Percentiles rank a stretch among this genome's conserved stretches.
Evolutionary conservation across 1,284 basidiomycete genomes (phyloP).

Genomic region (Athelia sp.): DNA sequence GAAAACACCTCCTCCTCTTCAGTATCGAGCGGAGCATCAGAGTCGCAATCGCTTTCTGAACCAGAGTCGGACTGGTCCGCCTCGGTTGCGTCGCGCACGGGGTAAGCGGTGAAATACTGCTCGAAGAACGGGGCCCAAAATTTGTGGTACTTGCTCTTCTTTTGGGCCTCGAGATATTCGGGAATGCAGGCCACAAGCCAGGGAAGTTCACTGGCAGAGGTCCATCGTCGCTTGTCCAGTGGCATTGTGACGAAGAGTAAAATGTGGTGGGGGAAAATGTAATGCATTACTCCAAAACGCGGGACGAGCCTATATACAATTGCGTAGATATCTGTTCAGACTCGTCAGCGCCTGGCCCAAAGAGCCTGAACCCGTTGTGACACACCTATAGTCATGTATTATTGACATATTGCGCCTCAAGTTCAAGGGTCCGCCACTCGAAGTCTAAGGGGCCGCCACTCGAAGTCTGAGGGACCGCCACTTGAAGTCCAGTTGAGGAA

Average conservation of each 20-base stretch:
- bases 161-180: background rate
- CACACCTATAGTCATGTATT: no score
- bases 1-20: background rate
- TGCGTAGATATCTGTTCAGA: no score
- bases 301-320: no score
- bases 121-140: background rate
- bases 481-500: no score
- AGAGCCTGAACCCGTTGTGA: no score
- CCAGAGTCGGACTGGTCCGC: background rate
- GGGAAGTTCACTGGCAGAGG: background rate
- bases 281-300: no score
- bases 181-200: background rate
- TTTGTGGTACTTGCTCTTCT: background rate
- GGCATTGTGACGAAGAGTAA: background rate
- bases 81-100: background rate
- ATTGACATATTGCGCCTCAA: no score
- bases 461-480: no score
- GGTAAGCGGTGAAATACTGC: background rate
- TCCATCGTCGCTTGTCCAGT: background rate
- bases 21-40: background rate
- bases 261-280: no score
- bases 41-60: background rate
- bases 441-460: no score
- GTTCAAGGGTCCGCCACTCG: no score
- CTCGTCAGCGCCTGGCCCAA: no score